phyloP scores from a whole-genome alignment of 257 asterid species.

The Nicotiana tabacum region DNA sequence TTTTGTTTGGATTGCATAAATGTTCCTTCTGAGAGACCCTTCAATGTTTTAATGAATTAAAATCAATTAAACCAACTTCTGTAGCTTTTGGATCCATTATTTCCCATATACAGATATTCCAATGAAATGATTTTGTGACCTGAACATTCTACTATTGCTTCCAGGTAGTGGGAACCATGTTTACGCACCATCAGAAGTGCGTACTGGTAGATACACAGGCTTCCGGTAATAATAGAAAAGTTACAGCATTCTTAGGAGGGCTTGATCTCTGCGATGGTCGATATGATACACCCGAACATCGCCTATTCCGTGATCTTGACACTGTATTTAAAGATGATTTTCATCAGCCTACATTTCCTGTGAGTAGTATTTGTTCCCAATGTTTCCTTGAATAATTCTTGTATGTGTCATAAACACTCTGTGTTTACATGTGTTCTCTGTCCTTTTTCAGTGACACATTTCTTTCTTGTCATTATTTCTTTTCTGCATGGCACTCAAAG shows the following conservation, averaged over 20 bases:
- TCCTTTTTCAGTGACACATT: neutral
- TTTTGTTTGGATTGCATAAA: neutral
- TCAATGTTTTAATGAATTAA: neutral
- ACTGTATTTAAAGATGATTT: conserved; percentile 61
- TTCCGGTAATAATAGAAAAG: conserved; percentile 63
- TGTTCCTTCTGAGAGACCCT: neutral
- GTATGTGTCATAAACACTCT: neutral
- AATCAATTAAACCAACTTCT: neutral
- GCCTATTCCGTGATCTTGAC: conserved; percentile 61
- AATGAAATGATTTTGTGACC: conserved; percentile 15
- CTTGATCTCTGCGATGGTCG: conserved; percentile 97
- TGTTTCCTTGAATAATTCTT: neutral
- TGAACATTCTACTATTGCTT: conserved; percentile 9
- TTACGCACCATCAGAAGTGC: conserved; percentile 95
- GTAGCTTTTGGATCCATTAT: neutral
- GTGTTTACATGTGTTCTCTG: neutral
- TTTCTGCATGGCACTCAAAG: conserved; percentile 9
- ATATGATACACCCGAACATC: conserved; percentile 89
- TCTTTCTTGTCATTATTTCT: conserved; percentile 6
- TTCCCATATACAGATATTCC: conserved; percentile 19
- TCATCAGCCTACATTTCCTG: conserved; percentile 89
- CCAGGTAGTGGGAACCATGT: conserved; percentile 77
- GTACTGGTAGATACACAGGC: conserved; percentile 92
- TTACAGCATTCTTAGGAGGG: conserved; percentile 90
- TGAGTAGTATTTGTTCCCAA: conserved; percentile 26